phyloP scores from a whole-genome alignment of 768 basidiomycete genomes.

The Mycena belliarum region DNA sequence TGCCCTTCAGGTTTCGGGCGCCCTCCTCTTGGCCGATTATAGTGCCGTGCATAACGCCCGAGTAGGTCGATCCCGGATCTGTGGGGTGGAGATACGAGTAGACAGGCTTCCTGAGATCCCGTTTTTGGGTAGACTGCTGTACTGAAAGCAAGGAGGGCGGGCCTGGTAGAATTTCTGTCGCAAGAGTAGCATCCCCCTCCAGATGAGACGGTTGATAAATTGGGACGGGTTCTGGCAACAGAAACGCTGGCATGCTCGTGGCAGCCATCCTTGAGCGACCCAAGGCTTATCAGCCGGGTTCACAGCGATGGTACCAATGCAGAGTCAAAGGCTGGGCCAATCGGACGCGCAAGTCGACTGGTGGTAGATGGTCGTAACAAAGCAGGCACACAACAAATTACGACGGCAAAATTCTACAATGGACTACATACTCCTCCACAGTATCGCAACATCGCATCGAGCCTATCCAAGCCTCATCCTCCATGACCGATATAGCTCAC shows the following conservation, averaged over 20 bases:
- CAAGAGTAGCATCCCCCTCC: constrained; percentile 78
- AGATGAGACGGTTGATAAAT: constrained; percentile 78
- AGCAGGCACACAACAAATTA: constrained; percentile 2
- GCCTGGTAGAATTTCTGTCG: constrained; percentile 89
- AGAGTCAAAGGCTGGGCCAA: constrained; percentile 13
- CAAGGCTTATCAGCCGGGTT: constrained; percentile 13
- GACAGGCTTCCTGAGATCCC: constrained; percentile 78
- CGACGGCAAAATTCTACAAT: background rate
- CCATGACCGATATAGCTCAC: background rate
- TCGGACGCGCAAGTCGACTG: background rate
- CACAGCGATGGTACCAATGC: constrained; percentile 9
- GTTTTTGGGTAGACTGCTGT: constrained; percentile 71
- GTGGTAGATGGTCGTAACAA: constrained; percentile 10
- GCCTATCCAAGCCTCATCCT: background rate
- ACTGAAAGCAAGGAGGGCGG: constrained; percentile 75
- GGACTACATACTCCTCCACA: background rate
- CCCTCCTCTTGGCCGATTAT: constrained; percentile 65
- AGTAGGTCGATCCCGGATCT: constrained; percentile 89
- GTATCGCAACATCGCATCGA: background rate
- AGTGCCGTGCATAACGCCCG: constrained; percentile 70
- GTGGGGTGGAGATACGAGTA: constrained; percentile 81
- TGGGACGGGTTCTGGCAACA: constrained; percentile 65
- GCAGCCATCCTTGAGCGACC: constrained; percentile 57
- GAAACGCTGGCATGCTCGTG: constrained; percentile 69
- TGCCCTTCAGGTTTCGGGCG: constrained; percentile 72